Conservation (phyloP, 2,329 filamentous ascomycete genomes). For the Helminthosporium solani region DNA sequence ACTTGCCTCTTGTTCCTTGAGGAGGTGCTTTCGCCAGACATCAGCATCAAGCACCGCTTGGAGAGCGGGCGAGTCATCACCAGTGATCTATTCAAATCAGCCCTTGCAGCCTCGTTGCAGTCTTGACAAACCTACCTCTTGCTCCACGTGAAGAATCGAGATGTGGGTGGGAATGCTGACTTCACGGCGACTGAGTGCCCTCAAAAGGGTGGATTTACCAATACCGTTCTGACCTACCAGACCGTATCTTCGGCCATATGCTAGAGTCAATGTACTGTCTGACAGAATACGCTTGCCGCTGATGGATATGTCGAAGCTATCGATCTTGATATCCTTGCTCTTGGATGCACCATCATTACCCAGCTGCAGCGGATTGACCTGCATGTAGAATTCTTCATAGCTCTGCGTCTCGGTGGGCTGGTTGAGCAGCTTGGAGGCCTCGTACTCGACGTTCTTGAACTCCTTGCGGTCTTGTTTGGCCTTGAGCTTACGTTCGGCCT, state of each 20-base stretch:
- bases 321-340: constrained; percentile 98
- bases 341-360: constrained; percentile 69
- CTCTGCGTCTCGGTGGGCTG: constrained; percentile 80
- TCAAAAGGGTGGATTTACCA: constrained; percentile 78
- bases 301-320: constrained; percentile 93
- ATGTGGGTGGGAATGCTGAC: constrained; percentile 95
- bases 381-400: constrained; percentile 99
- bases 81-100: constrained; percentile 65
- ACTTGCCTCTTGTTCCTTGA: constrained; percentile 80
- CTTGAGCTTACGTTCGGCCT: constrained; percentile 95
- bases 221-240: constrained; percentile 99
- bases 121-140: constrained; percentile 67
- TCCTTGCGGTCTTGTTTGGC: constrained; percentile 98
- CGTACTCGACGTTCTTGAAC: constrained; percentile 98
- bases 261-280: constrained; percentile 85
- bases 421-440: constrained; percentile 86
- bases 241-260: constrained; percentile 93
- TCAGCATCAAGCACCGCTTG: constrained; percentile 97
- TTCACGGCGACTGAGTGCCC: constrained; percentile 89
- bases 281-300: constrained; percentile 84
- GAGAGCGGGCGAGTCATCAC: constrained; percentile 91
- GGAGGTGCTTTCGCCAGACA: constrained; percentile 94
- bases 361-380: constrained; percentile 92
- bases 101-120: not conserved
- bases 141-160: constrained; percentile 97